Evolutionary conservation across 2,329 filamentous ascomycete genomes (phyloP), one percentile per base, ranked within the genome.

Genomic region (Aspergillus udagawae): DNA sequence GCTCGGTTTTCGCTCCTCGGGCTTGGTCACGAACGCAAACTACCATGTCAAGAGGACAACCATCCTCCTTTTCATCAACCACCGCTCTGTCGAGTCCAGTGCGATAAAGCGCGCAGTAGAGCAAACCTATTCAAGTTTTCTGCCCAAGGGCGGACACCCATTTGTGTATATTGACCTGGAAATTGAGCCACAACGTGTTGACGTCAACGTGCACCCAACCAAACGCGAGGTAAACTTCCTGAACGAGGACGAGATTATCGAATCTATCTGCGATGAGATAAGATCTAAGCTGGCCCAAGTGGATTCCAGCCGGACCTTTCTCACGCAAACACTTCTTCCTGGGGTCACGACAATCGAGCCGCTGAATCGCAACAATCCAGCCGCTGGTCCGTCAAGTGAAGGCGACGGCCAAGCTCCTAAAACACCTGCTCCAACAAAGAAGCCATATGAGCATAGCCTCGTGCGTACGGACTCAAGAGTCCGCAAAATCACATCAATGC

Each of bases 201-300:
- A 99, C 72, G 95, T 99, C 69, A 99, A 99, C 65, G 89, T 99
- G 0, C 94, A 99, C 73, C 94, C 94, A 0, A 99, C 94, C 0
- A 99, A 99, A 73, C 83, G 91, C 52, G 93, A 99, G 70, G 94
- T 99, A 21, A 94, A 97, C 68, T 97, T 99, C 66, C 81, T 99
- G 23, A 96, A 97, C 60, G 94, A 99, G 71, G 94, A 99, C 62
- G 94, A 99, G 65, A 96, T 99, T 49, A 89, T 94, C 49, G 90
- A 94, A 62, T 83, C 85, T 14, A 86, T 99, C 4, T 97, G 92
- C 75, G 85, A 87, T 59, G 84, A 90, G 53, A 89, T 99, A 23
- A 84, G 90, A 53, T 81, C 84, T 8, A 88, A 88, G 63, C 82
- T 99, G 3, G 89, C 91, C 10, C 87, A 88, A 51, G 92, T 97